A percentile compares a stretch with the other conserved stretches of the same genome.
Evolutionary conservation across 2,329 filamentous ascomycete species (phyloP).

Genomic region (Sporothrix pseudoabietina): DNA sequence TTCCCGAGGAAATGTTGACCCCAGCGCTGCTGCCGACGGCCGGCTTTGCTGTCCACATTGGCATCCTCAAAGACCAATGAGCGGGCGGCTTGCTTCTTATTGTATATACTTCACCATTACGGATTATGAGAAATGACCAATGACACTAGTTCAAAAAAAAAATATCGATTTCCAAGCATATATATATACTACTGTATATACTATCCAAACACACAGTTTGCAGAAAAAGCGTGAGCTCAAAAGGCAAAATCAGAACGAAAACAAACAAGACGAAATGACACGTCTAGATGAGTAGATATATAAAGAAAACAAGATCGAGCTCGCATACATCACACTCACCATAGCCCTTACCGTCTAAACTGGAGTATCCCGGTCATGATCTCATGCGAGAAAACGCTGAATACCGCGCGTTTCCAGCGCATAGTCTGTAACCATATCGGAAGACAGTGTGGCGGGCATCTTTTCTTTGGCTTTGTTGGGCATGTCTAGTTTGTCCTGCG

Average conservation of each 20-base stretch:
- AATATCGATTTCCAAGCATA: background rate
- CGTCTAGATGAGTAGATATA: background rate
- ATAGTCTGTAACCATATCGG: slow-evolving; percentile 52
- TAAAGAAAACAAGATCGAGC: background rate
- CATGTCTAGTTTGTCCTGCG: background rate
- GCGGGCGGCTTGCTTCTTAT: background rate
- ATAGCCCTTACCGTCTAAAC: background rate
- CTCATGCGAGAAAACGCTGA: slow-evolving; percentile 62
- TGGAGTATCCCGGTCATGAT: slow-evolving; percentile 50
- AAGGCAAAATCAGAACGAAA: background rate
- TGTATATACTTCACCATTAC: background rate
- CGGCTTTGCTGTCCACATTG: slow-evolving; percentile 83
- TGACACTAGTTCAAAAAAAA: background rate
- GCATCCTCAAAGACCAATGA: slow-evolving; percentile 52
- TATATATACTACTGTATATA: background rate
- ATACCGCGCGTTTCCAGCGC: slow-evolving; percentile 61
- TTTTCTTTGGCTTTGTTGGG: background rate
- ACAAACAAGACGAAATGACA: background rate
- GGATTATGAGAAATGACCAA: background rate
- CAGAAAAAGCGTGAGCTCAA: background rate
- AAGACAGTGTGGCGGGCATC: background rate
- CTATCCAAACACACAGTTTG: background rate
- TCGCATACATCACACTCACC: background rate
- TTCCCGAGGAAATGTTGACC: slow-evolving; percentile 66
- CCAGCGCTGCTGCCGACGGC: slow-evolving; percentile 61